phyloP scores from a whole-genome alignment of 1,139 yeast species.

The Yamadazyma siamensis region DNA sequence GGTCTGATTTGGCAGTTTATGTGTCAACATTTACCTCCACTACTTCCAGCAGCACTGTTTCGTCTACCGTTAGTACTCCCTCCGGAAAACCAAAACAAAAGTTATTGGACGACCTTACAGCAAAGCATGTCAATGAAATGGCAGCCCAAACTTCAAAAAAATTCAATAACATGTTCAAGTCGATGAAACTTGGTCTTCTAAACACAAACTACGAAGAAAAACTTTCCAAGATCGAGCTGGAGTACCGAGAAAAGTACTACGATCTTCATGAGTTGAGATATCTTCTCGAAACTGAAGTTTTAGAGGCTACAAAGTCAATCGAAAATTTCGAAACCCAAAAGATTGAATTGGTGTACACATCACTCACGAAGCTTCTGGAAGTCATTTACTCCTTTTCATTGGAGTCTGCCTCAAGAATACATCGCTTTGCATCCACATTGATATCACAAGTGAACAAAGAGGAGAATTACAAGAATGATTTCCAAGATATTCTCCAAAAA shows the following conservation, averaged over 20 bases:
- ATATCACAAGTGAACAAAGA: conserved; percentile 24
- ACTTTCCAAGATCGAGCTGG: conserved; percentile 25
- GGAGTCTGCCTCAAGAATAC: conserved; percentile 25
- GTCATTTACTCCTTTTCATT: conserved; percentile 28
- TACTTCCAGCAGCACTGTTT: background rate
- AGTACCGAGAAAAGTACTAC: conserved; percentile 31
- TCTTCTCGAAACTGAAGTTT: conserved; percentile 27
- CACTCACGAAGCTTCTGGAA: conserved; percentile 36
- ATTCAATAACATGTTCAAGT: conserved; percentile 30
- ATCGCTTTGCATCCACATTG: conserved; percentile 24
- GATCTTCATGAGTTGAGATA: conserved; percentile 32
- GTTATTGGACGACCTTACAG: conserved; percentile 16
- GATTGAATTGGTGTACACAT: conserved; percentile 32
- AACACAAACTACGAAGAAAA: conserved; percentile 32
- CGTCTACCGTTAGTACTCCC: conserved; percentile 4
- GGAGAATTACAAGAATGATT: conserved; percentile 27
- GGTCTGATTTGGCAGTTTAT: conserved; percentile 36
- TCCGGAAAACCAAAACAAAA: conserved; percentile 5
- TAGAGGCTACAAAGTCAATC: conserved; percentile 20
- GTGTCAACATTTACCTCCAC: conserved; percentile 14
- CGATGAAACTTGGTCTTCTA: conserved; percentile 27
- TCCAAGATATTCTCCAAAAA: conserved; percentile 19
- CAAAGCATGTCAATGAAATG: conserved; percentile 23
- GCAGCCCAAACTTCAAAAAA: conserved; percentile 25
- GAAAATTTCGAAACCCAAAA: conserved; percentile 37